Evolutionary conservation across 2,329 filamentous ascomycete species (phyloP), one percentile per base, ranked within the genome.

Genomic region (Aureobasidium namibiae): DNA sequence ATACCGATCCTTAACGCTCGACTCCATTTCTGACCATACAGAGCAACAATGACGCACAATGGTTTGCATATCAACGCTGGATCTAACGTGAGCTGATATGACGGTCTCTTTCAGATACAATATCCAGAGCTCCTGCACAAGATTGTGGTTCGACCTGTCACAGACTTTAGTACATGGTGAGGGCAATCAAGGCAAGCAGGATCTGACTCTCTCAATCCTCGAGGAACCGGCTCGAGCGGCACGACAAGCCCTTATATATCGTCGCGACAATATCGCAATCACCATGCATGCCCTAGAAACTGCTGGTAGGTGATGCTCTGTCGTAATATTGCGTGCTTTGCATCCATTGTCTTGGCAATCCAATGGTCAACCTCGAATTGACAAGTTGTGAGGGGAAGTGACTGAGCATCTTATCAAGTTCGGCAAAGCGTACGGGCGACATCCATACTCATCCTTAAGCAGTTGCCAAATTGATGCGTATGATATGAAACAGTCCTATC

Each of bases 291-390:
- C 50, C n/a, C 10, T 26, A 14, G 50, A 8, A 24, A 8, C 9
- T 13, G 9, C 18, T 56, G 39, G 29, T 16, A 24, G 44, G 21
- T 39, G 26, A n/a, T n/a, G n/a, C 38, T n/a, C 26, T 56, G 38
- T 38, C 16, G 26, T 44, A 13, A 34, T 26, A 56, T 56, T 38
- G 52, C 52, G 52, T 56, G 52, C 52, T 56, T 16, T 18, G n/a
- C 13, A 23, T 9, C 2, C 36, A 21, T 29, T n/a, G n/a, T 53
- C 49, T 53, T 41, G 49, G 49, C 49, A 11, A 16, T 4, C 36
- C 31, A 21, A 31, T 18, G 14, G 36, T 21, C 24, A 31, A 52
- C 48, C 24, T 53, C 23, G 18, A 39, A 29, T 34, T 9, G 23
- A 41, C 18, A 2, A 13, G 13, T 16, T 18, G 14, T 18, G 49